Percentiles rank a stretch among this genome's conserved stretches.
Evolutionary conservation across 371 early-diverging fungal genomes (phyloP).

Genomic region (Mucor lusitanicus): DNA sequence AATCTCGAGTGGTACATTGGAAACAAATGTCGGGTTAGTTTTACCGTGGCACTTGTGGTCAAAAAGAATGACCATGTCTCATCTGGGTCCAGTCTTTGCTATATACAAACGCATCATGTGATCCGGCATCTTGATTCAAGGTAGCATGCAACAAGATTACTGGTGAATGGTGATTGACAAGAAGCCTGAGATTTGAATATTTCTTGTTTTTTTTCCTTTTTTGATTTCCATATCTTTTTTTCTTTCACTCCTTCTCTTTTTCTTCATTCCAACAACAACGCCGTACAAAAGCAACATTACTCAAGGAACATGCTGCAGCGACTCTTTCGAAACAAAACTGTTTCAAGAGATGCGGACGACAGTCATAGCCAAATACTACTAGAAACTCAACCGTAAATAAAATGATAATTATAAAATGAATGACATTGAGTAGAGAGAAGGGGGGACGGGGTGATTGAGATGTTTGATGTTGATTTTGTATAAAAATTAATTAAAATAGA

Average conservation of each 20-base stretch:
- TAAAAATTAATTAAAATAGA: constrained; percentile 19
- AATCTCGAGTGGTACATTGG: not conserved
- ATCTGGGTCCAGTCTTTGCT: not conserved
- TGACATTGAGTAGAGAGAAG: not conserved
- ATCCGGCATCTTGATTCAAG: not conserved
- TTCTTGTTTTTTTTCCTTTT: not conserved
- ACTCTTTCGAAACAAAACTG: constrained; percentile 43
- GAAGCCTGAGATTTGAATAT: constrained; percentile 2
- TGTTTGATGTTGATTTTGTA: not conserved
- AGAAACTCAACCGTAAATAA: constrained; percentile 45
- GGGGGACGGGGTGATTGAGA: not conserved
- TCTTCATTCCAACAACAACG: not conserved
- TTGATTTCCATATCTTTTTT: not conserved
- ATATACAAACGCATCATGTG: not conserved
- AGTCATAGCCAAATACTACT: constrained; percentile 32
- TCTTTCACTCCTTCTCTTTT: not conserved
- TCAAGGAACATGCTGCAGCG: constrained; percentile 37
- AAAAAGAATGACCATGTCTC: not conserved
- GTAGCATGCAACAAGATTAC: not conserved
- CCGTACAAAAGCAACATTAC: not conserved
- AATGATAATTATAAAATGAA: constrained; percentile 9
- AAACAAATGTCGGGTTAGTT: not conserved
- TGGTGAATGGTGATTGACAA: constrained; percentile 3
- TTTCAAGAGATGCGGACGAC: constrained; percentile 38
- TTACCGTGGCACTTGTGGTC: not conserved